phyloP scores from a whole-genome alignment of 2,329 filamentous ascomycete genomes.

The Colletotrichum gigasporum region DNA sequence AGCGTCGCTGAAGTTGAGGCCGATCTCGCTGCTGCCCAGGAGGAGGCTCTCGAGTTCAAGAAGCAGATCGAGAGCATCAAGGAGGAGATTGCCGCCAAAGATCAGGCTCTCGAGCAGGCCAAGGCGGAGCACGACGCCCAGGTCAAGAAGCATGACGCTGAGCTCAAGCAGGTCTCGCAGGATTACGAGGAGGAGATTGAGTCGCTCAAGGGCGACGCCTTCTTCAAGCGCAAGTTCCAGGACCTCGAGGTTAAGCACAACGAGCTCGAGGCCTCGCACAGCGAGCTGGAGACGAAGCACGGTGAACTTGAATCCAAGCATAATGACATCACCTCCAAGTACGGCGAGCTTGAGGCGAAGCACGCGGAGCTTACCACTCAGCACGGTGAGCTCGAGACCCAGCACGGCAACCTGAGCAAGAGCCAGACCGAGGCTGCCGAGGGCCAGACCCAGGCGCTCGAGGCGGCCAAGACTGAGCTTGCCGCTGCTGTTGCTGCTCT shows the following conservation, averaged over 20 bases:
- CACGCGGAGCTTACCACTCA: conserved; percentile 41
- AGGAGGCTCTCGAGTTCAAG: conserved; percentile 58
- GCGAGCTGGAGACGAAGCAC: conserved; percentile 33
- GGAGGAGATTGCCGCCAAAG: conserved; percentile 57
- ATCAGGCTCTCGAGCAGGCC: conserved; percentile 58
- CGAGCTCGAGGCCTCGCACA: conserved; percentile 52
- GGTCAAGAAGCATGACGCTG: conserved; percentile 62
- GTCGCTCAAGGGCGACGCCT: conserved; percentile 68
- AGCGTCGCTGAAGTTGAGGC: conserved; percentile 54
- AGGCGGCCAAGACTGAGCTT: conserved; percentile 53
- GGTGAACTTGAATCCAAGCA: conserved; percentile 5
- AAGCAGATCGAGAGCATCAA: conserved; percentile 58
- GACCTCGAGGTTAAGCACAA: conserved; percentile 67
- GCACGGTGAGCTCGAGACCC: conserved; percentile 45
- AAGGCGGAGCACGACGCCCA: conserved; percentile 56
- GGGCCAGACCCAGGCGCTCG: conserved; percentile 52
- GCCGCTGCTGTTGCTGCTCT: conserved; percentile 55
- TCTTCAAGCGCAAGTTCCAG: conserved; percentile 71
- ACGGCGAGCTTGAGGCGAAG: conserved; percentile 57
- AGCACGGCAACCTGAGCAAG: conserved; percentile 42
- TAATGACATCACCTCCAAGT: conserved; percentile 46
- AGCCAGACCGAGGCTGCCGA: conserved; percentile 45
- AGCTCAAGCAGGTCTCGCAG: conserved; percentile 66
- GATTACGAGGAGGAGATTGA: conserved; percentile 75
- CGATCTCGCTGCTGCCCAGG: conserved; percentile 52